Percentiles rank a stretch among this genome's conserved stretches.
Evolutionary conservation across 1,284 basidiomycete species (phyloP).

Genomic region (Amylostereum areolatum): DNA sequence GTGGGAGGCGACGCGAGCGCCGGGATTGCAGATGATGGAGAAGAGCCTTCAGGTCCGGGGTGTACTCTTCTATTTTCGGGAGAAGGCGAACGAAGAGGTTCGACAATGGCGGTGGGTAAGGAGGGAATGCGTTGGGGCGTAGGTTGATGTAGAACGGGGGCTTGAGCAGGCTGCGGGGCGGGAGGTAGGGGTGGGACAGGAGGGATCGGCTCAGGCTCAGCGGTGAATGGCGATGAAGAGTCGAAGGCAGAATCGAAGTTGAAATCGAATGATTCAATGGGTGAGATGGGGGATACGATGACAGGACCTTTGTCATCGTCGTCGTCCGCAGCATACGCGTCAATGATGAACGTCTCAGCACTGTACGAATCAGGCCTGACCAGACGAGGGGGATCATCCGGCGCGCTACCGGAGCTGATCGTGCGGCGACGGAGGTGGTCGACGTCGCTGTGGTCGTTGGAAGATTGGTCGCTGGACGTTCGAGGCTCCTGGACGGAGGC

Average conservation of each 20-base stretch:
- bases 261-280: conserved; percentile 11
- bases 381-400: conserved; percentile 17
- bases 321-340: conserved; percentile 65
- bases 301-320: conserved; percentile 36
- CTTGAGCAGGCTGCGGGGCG: conserved; percentile 15
- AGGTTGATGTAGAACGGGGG: conserved; percentile 53
- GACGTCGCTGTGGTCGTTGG: conserved; percentile 59
- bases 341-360: conserved; percentile 77
- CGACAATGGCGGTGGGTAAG: conserved; percentile 25
- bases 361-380: conserved; percentile 64
- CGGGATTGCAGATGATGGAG: conserved; percentile 35
- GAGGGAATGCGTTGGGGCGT: conserved; percentile 35
- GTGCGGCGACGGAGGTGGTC: conserved; percentile 20
- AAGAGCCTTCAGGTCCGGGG: conserved; percentile 17
- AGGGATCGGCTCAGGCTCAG: conserved; percentile 17
- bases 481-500: conserved; percentile 32
- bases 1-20: conserved; percentile 29
- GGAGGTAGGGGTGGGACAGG: conserved; percentile 11
- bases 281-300: conserved; percentile 29
- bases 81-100: conserved; percentile 39
- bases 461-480: conserved; percentile 58
- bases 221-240: not conserved
- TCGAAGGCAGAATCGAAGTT: not conserved
- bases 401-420: conserved; percentile 16
- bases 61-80: conserved; percentile 23